These are phyloP conservation scores for Starmerella vaccinii DNA, from an alignment of 805 yeast species.

Conservation along the genomic window DNA sequence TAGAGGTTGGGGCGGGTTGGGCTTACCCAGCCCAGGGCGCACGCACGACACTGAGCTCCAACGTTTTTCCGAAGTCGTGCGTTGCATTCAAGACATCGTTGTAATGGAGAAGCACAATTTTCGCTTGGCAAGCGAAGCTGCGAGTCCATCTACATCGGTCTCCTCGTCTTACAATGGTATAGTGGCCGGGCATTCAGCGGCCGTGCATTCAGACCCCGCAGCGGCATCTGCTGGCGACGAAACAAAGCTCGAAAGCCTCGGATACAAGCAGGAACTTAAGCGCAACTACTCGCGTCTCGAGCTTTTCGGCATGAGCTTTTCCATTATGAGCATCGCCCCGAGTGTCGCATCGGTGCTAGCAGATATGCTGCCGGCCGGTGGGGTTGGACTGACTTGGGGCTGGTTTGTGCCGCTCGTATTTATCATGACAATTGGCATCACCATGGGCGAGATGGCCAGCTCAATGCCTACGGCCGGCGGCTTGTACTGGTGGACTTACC, in stretches of 20 bases:
- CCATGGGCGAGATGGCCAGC: slow-evolving; percentile 57
- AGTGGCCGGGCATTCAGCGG: too few species aligned
- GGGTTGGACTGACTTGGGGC: slow-evolving; percentile 60
- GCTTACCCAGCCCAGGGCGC: too few species aligned
- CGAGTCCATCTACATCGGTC: too few species aligned
- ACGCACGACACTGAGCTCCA: too few species aligned
- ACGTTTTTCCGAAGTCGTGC: too few species aligned
- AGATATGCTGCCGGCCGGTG: slow-evolving; percentile 51
- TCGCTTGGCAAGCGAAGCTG: too few species aligned
- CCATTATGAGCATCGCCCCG: slow-evolving; percentile 59
- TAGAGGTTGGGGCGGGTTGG: too few species aligned
- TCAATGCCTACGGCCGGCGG: slow-evolving; percentile 73
- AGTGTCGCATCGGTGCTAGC: slow-evolving; percentile 48
- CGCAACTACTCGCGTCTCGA: slow-evolving; percentile 52
- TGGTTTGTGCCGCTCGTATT: slow-evolving; percentile 53
- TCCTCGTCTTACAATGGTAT: too few species aligned
- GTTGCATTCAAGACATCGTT: too few species aligned
- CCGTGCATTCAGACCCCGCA: too few species aligned
- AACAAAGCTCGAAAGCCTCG: slow-evolving; percentile 39
- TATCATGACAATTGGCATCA: slow-evolving; percentile 47
- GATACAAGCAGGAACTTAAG: slow-evolving; percentile 57
- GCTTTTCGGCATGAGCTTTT: slow-evolving; percentile 61
- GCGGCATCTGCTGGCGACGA: slow-evolving; percentile 29
- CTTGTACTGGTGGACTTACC: slow-evolving; percentile 56
- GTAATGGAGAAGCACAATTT: too few species aligned